These are phyloP conservation scores for Colletotrichum acutatum DNA, from an alignment of 2,329 filamentous ascomycete genomes.

Conservation along the genomic window DNA sequence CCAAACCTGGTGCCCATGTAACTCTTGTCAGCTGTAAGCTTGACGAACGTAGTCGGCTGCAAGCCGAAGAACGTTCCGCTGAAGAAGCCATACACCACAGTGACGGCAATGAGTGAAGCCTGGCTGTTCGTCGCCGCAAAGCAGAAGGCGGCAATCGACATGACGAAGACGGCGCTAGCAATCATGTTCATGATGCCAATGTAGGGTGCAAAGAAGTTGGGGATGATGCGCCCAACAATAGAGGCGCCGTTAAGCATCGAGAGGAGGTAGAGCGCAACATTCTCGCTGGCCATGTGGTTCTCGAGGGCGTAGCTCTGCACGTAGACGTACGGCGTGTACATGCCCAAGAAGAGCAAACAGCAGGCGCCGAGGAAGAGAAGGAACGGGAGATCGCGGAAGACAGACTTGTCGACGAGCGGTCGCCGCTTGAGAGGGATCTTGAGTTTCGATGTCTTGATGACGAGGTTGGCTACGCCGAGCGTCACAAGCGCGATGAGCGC, in stretches of 20 bases:
- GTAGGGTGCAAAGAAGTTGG: constrained; percentile 47
- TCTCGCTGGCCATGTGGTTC: constrained; percentile 42
- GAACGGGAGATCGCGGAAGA: constrained; percentile 51
- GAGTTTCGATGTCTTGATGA: constrained; percentile 30
- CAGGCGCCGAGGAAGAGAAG: constrained; percentile 47
- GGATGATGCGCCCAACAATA: constrained; percentile 56
- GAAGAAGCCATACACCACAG: constrained; percentile 36
- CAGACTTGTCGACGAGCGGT: constrained; percentile 40
- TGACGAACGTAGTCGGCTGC: constrained; percentile 48
- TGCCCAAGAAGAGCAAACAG: constrained; percentile 54
- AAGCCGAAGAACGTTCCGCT: constrained; percentile 51
- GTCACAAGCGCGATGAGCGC: constrained; percentile 27
- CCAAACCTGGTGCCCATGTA: constrained; percentile 53
- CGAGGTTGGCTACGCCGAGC: constrained; percentile 16
- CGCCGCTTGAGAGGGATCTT: constrained; percentile 25
- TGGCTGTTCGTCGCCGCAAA: constrained; percentile 17
- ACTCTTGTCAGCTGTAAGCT: constrained; percentile 43
- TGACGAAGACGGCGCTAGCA: constrained; percentile 32
- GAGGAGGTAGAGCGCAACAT: constrained; percentile 53
- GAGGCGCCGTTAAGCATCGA: constrained; percentile 57
- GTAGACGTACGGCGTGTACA: constrained; percentile 62
- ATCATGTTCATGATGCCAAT: constrained; percentile 48
- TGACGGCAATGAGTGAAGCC: constrained; percentile 31
- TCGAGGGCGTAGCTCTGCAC: constrained; percentile 53
- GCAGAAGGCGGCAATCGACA: constrained; percentile 35